Evolutionary conservation across 2,329 filamentous ascomycete species (phyloP).

Genomic region (Leptosphaerulina australis): DNA sequence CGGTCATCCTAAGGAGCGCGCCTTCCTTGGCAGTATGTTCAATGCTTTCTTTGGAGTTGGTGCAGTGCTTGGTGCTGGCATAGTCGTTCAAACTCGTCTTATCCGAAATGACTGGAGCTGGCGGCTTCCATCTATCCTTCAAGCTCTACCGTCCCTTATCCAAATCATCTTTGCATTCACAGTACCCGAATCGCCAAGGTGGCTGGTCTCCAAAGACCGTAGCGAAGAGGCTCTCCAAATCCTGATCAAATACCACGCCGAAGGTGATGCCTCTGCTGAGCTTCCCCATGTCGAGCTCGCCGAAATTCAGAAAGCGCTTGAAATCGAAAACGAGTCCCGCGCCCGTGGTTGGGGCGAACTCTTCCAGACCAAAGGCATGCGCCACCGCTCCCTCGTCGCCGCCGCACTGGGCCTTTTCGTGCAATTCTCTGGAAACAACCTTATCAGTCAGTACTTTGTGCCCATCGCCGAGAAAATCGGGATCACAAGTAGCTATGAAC

Average conservation of each 20-base stretch:
- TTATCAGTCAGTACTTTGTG: constrained; percentile 70
- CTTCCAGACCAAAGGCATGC: constrained; percentile 66
- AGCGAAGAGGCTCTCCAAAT: constrained; percentile 66
- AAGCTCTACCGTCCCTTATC: constrained; percentile 65
- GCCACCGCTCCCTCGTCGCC: constrained; percentile 66
- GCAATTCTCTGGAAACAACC: constrained; percentile 69
- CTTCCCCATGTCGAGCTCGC: constrained; percentile 70
- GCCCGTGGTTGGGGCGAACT: constrained; percentile 65
- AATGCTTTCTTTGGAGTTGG: constrained; percentile 72
- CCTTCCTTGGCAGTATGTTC: constrained; percentile 69
- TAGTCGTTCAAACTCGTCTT: constrained; percentile 67
- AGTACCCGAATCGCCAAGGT: constrained; percentile 70
- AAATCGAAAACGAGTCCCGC: constrained; percentile 60
- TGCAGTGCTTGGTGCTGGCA: constrained; percentile 61
- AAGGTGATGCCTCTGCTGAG: constrained; percentile 59
- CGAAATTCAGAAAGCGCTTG: constrained; percentile 69
- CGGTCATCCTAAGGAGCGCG: constrained; percentile 71
- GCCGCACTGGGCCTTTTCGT: constrained; percentile 69
- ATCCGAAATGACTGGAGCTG: constrained; percentile 69
- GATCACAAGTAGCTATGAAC: constrained; percentile 55
- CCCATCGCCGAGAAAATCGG: constrained; percentile 66
- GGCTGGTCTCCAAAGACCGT: constrained; percentile 67
- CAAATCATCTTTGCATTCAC: constrained; percentile 67
- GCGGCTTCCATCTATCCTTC: constrained; percentile 69
- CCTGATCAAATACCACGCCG: constrained; percentile 68